Evolutionary conservation across 108 stramenopile genomes (phyloP).

Genomic region (Aurantiochytrium sp.): DNA sequence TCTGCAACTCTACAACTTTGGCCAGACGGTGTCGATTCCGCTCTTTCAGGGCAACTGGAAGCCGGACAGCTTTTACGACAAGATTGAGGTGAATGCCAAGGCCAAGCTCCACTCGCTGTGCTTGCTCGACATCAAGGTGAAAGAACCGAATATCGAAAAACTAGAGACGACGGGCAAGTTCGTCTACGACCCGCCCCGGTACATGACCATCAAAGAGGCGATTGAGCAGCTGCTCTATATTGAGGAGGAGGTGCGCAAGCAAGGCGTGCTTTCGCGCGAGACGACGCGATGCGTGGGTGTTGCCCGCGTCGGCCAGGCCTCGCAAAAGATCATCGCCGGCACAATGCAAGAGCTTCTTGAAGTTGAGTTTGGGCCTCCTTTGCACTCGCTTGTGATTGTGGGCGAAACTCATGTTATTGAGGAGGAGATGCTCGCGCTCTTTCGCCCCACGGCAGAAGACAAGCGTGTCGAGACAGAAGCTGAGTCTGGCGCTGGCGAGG

Average conservation of each 20-base stretch:
- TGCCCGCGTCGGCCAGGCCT: constrained; percentile 81
- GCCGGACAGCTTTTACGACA: constrained; percentile 87
- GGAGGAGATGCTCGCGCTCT: constrained; percentile 52
- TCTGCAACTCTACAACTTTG: constrained; percentile 94
- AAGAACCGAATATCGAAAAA: constrained; percentile 96
- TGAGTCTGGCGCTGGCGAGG: not conserved
- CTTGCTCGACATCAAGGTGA: constrained; percentile 88
- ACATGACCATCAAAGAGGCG: constrained; percentile 85
- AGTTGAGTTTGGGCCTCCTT: constrained; percentile 82
- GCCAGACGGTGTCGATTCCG: constrained; percentile 92
- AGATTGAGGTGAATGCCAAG: constrained; percentile 79
- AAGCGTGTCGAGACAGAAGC: not conserved
- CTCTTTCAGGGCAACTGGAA: constrained; percentile 89
- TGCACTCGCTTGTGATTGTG: constrained; percentile 90
- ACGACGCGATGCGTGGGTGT: constrained; percentile 78
- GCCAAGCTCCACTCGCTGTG: constrained; percentile 99
- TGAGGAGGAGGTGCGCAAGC: constrained; percentile 54
- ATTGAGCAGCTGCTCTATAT: constrained; percentile 83
- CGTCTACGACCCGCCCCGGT: constrained; percentile 87
- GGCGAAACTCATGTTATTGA: constrained; percentile 87
- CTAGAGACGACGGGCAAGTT: constrained; percentile 74
- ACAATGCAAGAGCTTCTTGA: constrained; percentile 73
- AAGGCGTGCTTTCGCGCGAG: constrained; percentile 53
- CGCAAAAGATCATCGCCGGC: constrained; percentile 80
- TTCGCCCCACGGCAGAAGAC: not conserved